Percentiles rank a stretch among this genome's conserved stretches.
These are phyloP conservation scores for Fonsecaea monophora DNA, from an alignment of 2,329 filamentous ascomycete genomes.

Conservation along the genomic window DNA sequence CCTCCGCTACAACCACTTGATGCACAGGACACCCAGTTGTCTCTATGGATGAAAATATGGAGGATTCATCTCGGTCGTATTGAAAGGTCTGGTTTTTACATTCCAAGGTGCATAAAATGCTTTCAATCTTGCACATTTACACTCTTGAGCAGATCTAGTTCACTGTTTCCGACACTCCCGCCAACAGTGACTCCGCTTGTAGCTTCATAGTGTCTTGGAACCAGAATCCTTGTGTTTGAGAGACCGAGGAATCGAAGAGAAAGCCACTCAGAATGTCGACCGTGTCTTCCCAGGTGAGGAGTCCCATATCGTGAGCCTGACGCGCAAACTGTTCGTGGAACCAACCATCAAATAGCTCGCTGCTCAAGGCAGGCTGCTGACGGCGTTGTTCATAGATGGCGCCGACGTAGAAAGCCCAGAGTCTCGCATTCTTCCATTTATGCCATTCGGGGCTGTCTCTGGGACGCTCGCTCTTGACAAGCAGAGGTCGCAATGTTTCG, in stretches of 20 bases:
- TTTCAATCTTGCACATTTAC: background rate
- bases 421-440: slow-evolving; percentile 6
- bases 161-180: background rate
- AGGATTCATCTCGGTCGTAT: background rate
- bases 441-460: background rate
- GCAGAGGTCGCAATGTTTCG: slow-evolving; percentile 2
- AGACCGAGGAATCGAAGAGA: background rate
- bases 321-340: slow-evolving; percentile 3
- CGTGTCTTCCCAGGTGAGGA: background rate
- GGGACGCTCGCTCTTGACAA: background rate
- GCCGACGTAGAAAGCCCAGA: slow-evolving; percentile 1
- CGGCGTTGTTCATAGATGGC: background rate
- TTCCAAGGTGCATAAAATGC: background rate
- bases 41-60: background rate
- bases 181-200: background rate
- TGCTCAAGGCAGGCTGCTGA: slow-evolving; percentile 1
- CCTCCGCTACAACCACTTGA: background rate
- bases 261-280: background rate
- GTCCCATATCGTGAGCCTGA: background rate
- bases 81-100: background rate
- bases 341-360: background rate
- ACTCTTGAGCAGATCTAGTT: background rate
- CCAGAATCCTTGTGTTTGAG: background rate
- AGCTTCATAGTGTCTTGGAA: slow-evolving; percentile 6
- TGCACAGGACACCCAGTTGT: background rate